Evolutionary conservation across 2,329 filamentous ascomycete genomes (phyloP).

Genomic region (Trichoderma sp.): DNA sequence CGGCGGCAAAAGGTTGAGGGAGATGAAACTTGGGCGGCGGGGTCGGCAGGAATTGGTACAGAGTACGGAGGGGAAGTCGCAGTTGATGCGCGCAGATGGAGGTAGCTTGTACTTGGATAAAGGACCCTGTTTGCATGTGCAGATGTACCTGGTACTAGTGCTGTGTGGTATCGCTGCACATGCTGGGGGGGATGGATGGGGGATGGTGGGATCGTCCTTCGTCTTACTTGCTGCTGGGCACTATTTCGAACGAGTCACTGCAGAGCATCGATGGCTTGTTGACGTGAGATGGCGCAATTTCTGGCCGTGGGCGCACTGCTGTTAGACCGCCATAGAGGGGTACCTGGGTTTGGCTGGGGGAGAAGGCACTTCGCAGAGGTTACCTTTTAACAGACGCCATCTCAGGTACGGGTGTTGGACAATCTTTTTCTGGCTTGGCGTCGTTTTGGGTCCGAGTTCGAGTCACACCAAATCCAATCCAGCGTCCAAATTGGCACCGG

Average conservation of each 20-base stretch:
- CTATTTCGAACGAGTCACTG: not conserved
- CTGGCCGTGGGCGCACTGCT: not conserved
- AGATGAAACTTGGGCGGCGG: not conserved
- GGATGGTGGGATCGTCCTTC: not conserved
- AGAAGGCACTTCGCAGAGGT: not conserved
- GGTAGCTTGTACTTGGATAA: not conserved
- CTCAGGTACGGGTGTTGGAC: slow-evolving; percentile 3
- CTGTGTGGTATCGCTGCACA: not conserved
- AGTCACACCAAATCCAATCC: not conserved
- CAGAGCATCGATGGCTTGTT: not conserved
- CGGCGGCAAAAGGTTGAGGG: not conserved
- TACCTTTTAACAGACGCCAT: not conserved
- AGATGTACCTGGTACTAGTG: not conserved
- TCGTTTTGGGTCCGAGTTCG: not conserved
- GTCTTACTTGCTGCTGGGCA: not conserved
- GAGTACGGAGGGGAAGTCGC: not conserved
- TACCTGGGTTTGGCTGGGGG: not conserved
- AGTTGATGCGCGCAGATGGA: not conserved
- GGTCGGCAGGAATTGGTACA: not conserved
- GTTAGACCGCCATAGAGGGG: not conserved
- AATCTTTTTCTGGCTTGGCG: not conserved
- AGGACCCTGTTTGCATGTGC: not conserved
- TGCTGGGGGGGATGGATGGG: not conserved
- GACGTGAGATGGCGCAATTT: slow-evolving; percentile 16
- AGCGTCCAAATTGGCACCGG: not conserved